phyloP scores from a whole-genome alignment of 306 rosid species.

The Lotus japonicus region DNA sequence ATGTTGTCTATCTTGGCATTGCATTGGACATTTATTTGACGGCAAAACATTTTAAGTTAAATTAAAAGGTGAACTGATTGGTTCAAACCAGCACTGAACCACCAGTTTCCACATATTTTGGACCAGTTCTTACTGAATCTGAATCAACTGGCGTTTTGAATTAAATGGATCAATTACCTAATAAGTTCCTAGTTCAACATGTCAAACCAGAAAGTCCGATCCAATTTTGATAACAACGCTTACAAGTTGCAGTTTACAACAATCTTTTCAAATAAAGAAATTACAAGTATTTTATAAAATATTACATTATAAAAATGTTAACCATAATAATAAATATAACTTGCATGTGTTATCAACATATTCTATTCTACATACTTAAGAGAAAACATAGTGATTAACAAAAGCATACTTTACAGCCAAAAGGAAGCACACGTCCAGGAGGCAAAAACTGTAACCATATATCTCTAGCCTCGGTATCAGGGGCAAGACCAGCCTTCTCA shows the following conservation, averaged over 20 bases:
- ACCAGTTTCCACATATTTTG: no score
- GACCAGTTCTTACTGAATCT: no score
- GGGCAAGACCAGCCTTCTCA: constrained; percentile 72
- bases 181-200: no score
- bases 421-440: constrained; percentile 79
- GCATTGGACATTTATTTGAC: no score
- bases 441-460: constrained; percentile 79
- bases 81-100: no score
- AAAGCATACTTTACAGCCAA: constrained; percentile 75
- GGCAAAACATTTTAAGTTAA: no score
- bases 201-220: no score
- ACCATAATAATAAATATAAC: neutral
- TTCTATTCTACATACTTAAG: constrained; percentile 1
- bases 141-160: no score
- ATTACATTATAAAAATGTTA: neutral
- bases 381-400: neutral
- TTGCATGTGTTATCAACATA: neutral
- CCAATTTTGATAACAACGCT: neutral
- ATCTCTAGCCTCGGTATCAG: constrained; percentile 85
- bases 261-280: neutral
- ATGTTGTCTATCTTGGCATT: no score
- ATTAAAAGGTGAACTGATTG: no score
- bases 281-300: no score
- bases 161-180: no score
- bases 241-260: neutral